Evolutionary conservation across 371 early-diverging fungal genomes (phyloP), one percentile per base, ranked within the genome.

Genomic region (Mucor velutinosus): DNA sequence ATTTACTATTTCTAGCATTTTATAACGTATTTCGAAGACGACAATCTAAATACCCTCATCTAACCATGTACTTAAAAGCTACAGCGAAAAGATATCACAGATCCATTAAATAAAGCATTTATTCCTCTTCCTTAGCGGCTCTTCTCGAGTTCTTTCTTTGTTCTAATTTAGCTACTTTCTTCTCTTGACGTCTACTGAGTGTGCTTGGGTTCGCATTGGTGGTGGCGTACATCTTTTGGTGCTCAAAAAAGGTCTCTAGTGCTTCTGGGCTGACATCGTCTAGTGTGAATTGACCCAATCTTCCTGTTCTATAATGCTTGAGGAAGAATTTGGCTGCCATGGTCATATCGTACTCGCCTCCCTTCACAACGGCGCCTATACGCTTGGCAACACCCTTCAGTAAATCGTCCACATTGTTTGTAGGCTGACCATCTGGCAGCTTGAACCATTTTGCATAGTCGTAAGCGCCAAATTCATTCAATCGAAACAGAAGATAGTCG

Each of bases 401-500:
- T 7, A 95, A 77, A 27, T 80, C 75, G 55, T 78, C 43, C 43
- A 92, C 76, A 51, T 93, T 85, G 65, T 94, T 92, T 1, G 94
- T 93, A 4, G 92, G 92, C 37, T 77, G 78, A 3, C 72, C 67
- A 7, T 74, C 67, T 6, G 78, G 68, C 12, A 80, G 21, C 4
- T 64, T 64, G 58, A 67, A 81, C 72, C 76, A 80, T 3, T 63
- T 60, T 3, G 70, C 76, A 64, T 81, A 84, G 29, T 69, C 77
- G 43, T 70, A 69, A 1, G 70, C 75, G 10, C 79, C 75, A 17
- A 81, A 71, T 25, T 80, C 74, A 76, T 97, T 97, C 41, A 98
- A 78, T 30, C 89, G 84, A 74, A 87, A 96, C 0, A 98, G 82
- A 4, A 98, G 78, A 73, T 95, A 98, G 72, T 96, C 97, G 0